These are phyloP conservation scores for Auricularia cornea DNA, from an alignment of 768 basidiomycete genomes.

Conservation along the genomic window DNA sequence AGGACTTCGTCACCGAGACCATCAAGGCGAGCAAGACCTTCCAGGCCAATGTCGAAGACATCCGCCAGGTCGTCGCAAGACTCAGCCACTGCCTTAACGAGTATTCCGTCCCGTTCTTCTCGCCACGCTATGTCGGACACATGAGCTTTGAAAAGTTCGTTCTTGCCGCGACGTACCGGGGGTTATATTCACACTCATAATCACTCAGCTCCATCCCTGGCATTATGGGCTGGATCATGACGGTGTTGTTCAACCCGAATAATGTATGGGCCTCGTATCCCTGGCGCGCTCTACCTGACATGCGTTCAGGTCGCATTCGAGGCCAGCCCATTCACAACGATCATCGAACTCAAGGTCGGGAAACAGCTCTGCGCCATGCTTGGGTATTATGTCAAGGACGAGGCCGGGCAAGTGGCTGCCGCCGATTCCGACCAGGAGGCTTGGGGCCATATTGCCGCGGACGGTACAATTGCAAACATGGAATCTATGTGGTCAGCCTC, in stretches of 20 bases:
- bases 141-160: slow-evolving; percentile 33
- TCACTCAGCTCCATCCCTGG: slow-evolving; percentile 24
- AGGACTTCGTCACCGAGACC: slow-evolving; percentile 17
- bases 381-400: slow-evolving; percentile 19
- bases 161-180: too few relatives aligned
- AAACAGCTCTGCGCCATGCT: slow-evolving; percentile 33
- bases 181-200: too few relatives aligned
- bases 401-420: neutral
- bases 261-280: slow-evolving; percentile 17
- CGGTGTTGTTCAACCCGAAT: slow-evolving; percentile 33
- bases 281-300: too few relatives aligned
- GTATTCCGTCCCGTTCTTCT: slow-evolving; percentile 31
- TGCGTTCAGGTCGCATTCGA: slow-evolving; percentile 23
- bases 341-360: slow-evolving; percentile 33
- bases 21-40: neutral
- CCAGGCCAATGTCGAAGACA: neutral
- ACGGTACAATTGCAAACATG: slow-evolving; percentile 38
- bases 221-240: slow-evolving; percentile 13
- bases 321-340: slow-evolving; percentile 31
- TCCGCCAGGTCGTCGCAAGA: neutral
- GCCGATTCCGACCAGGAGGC: slow-evolving; percentile 8
- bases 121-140: slow-evolving; percentile 33
- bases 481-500: slow-evolving; percentile 36
- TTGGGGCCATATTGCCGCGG: slow-evolving; percentile 40
- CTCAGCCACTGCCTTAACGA: slow-evolving; percentile 18